Percentiles rank a stretch among this genome's conserved stretches.
Evolutionary conservation across 2,329 filamentous ascomycete species (phyloP).

Genomic region (Alternaria triticina): DNA sequence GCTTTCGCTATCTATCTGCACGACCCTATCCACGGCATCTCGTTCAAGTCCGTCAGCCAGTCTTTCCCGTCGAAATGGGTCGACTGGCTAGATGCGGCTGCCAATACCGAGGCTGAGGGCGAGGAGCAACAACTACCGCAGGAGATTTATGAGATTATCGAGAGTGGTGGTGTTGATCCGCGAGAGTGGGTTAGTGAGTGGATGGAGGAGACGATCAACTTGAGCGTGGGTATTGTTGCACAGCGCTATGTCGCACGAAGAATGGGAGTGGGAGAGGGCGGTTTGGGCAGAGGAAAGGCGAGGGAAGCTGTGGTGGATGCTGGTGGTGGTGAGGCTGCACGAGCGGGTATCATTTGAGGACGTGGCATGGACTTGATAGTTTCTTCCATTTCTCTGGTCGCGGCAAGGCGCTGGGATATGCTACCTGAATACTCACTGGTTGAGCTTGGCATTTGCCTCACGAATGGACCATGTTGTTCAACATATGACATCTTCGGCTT

Average conservation of each 20-base stretch:
- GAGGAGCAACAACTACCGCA: slow-evolving; percentile 71
- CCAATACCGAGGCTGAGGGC: slow-evolving; percentile 33
- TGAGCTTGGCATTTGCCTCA: slow-evolving; percentile 3
- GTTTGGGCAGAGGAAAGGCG: slow-evolving; percentile 63
- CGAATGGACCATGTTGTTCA: background rate
- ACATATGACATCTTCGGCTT: background rate
- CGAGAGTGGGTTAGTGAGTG: slow-evolving; percentile 97
- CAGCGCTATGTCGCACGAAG: slow-evolving; percentile 93
- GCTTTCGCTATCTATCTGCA: slow-evolving; percentile 80
- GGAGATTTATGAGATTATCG: slow-evolving; percentile 85
- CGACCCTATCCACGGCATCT: slow-evolving; percentile 90
- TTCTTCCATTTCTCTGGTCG: slow-evolving; percentile 5
- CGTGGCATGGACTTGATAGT: background rate
- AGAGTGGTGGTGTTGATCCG: slow-evolving; percentile 78
- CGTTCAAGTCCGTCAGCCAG: slow-evolving; percentile 84
- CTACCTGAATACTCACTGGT: background rate
- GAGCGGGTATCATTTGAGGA: slow-evolving; percentile 54
- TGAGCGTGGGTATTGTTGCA: slow-evolving; percentile 84
- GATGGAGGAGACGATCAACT: slow-evolving; percentile 84
- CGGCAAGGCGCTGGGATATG: slow-evolving; percentile 2
- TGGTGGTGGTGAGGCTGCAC: slow-evolving; percentile 66
- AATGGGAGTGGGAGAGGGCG: slow-evolving; percentile 94
- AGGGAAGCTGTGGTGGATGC: slow-evolving; percentile 62
- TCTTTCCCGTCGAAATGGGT: slow-evolving; percentile 84
- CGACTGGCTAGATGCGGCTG: slow-evolving; percentile 79